Percentiles rank a stretch among this genome's conserved stretches.
These are phyloP conservation scores for Viola odorata DNA, from an alignment of 345 rosid genomes.

Conservation along the genomic window DNA sequence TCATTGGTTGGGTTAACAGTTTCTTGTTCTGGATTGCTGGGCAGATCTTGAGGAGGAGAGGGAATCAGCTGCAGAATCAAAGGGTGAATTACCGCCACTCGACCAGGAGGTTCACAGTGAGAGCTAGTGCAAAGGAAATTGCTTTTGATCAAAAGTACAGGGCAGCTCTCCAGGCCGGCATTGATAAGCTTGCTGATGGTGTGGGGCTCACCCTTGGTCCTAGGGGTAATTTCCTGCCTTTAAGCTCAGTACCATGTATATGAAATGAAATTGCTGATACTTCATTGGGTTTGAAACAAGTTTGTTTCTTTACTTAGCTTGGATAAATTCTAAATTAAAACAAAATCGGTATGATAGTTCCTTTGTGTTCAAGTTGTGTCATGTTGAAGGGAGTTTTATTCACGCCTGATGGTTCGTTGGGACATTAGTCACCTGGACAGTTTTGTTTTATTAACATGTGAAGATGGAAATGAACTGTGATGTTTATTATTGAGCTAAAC, in stretches of 20 bases:
- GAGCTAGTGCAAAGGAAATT: conserved; percentile 79
- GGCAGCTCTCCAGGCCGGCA: conserved; percentile 79
- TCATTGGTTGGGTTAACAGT: not conserved
- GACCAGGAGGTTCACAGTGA: conserved; percentile 51
- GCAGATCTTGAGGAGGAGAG: conserved; percentile 36
- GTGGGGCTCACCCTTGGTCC: conserved; percentile 98
- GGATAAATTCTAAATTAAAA: no score
- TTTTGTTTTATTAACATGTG: no score
- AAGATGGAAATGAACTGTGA: not conserved
- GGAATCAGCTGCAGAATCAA: conserved; percentile 42
- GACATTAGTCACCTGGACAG: no score
- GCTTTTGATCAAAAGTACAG: conserved; percentile 83
- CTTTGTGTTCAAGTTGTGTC: not conserved
- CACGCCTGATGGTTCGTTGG: not conserved
- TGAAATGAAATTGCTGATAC: not conserved
- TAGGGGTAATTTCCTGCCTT: conserved; percentile 49
- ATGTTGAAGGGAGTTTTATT: not conserved
- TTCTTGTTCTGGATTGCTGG: not conserved
- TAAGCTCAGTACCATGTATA: not conserved
- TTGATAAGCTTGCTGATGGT: conserved; percentile 90
- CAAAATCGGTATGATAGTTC: no score
- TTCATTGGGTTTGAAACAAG: no score
- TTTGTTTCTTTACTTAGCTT: no score
- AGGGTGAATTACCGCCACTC: conserved; percentile 47
- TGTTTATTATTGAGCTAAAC: not conserved